These are phyloP conservation scores for Micractinium sp. DNA, from an alignment of 139 green algal species.

Conservation along the genomic window DNA sequence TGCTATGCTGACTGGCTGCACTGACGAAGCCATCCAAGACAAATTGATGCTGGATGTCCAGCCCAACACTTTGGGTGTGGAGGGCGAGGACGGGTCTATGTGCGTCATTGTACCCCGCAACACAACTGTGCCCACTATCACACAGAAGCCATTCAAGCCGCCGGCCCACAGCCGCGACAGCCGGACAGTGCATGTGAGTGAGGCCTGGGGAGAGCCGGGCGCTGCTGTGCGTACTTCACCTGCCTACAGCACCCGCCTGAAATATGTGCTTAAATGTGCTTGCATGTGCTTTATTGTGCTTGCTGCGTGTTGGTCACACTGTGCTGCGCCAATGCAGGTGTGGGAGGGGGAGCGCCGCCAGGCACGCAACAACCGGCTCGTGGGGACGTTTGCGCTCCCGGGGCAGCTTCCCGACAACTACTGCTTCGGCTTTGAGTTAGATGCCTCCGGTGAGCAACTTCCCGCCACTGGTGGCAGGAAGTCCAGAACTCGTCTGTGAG, in stretches of 20 bases:
- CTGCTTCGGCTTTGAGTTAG: not conserved
- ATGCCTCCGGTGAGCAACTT: not conserved
- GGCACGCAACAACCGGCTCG: not conserved
- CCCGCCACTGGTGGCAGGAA: no score
- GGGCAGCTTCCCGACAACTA: not conserved
- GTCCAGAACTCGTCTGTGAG: no score
- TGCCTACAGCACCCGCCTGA: not conserved
- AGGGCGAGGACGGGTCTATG: not conserved
- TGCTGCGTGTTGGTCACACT: no score
- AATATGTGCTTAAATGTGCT: not conserved
- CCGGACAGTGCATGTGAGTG: not conserved
- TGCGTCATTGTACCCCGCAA: not conserved
- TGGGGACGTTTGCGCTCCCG: not conserved
- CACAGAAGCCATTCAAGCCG: not conserved
- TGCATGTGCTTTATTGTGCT: not conserved
- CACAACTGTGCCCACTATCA: not conserved
- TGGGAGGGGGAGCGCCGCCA: not conserved
- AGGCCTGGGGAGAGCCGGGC: not conserved
- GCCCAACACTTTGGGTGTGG: not conserved
- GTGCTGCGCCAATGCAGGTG: not conserved
- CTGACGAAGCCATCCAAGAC: not conserved
- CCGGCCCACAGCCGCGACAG: not conserved
- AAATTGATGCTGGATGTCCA: not conserved
- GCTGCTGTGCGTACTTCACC: not conserved
- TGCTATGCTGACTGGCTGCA: not conserved